Evolutionary conservation across 345 rosid genomes (phyloP).

Genomic region (Eucalyptus rudis): DNA sequence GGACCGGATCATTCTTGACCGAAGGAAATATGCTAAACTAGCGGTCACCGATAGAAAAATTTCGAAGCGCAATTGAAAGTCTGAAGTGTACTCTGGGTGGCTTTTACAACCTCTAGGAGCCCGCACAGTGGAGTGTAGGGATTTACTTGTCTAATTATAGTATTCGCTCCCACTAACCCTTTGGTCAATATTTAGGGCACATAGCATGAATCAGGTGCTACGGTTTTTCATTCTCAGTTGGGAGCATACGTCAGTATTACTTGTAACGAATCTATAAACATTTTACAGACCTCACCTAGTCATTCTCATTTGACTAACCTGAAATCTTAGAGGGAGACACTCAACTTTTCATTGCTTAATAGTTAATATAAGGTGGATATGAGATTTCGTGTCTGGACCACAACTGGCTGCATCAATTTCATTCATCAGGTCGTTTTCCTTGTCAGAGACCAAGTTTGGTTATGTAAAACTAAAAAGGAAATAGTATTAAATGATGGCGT

Average conservation of each 20-base stretch:
- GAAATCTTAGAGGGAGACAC: neutral
- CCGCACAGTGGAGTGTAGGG: neutral
- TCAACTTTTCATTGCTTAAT: neutral
- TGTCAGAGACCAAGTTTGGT: neutral
- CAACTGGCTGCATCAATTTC: neutral
- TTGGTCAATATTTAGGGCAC: neutral
- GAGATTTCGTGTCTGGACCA: neutral
- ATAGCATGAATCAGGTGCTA: neutral
- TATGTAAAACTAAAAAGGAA: neutral
- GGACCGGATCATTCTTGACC: neutral
- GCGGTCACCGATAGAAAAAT: neutral
- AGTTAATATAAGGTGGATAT: neutral
- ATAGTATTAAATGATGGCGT: neutral
- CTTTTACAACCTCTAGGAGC: neutral
- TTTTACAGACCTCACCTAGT: neutral
- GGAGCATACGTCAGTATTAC: neutral
- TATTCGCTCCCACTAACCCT: neutral
- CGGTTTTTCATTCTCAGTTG: neutral
- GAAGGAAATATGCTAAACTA: neutral
- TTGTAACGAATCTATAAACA: neutral
- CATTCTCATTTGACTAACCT: neutral
- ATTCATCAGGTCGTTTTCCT: neutral
- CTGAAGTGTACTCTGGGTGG: neutral
- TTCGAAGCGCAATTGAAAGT: neutral
- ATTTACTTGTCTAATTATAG: no score